phyloP scores from a whole-genome alignment of 176 grass and related monocot species.

The Eremochloa ophiuroides region DNA sequence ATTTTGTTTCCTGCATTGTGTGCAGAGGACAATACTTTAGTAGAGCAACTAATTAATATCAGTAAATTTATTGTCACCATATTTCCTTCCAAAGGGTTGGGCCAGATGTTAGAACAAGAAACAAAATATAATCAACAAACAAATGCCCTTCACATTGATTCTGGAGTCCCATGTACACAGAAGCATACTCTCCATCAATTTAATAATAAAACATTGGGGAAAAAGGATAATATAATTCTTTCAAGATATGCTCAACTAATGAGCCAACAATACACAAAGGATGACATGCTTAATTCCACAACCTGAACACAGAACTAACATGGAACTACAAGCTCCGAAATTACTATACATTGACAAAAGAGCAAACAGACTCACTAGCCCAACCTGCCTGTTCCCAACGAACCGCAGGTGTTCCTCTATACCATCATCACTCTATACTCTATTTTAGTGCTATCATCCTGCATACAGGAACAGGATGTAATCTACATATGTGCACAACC shows the following conservation, averaged over 20 bases:
- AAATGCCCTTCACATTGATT: not conserved
- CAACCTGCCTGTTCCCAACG: not conserved
- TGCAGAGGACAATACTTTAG: slow-evolving; percentile 15
- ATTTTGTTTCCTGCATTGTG: slow-evolving; percentile 82
- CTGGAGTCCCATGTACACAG: not conserved
- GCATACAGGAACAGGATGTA: not conserved
- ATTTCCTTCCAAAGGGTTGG: not conserved
- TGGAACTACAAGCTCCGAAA: not conserved
- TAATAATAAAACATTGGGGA: too few relatives aligned
- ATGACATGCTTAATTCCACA: not conserved
- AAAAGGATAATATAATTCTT: not conserved
- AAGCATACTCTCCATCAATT: not conserved
- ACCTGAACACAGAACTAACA: not conserved
- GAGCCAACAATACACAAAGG: not conserved
- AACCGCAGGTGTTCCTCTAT: not conserved
- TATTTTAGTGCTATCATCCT: not conserved
- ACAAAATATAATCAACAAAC: not conserved
- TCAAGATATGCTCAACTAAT: not conserved
- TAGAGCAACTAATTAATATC: not conserved
- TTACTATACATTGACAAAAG: not conserved
- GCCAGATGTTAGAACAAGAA: not conserved
- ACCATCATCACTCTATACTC: not conserved
- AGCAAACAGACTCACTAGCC: not conserved
- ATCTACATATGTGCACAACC: not conserved
- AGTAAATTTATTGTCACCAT: not conserved